Evolutionary conservation across 2,329 filamentous ascomycete species (phyloP).

Genomic region (Aspergillus calidoustus): DNA sequence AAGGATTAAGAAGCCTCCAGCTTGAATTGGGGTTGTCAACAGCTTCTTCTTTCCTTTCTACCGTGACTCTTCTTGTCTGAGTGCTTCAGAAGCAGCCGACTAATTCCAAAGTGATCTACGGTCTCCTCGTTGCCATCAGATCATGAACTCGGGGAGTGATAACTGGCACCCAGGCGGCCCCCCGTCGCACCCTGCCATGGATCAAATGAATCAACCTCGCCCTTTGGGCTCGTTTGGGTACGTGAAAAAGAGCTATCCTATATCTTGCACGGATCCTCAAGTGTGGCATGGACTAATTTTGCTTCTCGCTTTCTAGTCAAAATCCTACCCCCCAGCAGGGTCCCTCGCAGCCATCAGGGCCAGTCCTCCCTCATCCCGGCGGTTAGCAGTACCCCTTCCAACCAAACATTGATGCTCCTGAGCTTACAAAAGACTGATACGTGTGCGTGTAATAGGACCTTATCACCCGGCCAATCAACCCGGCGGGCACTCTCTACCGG

Average conservation of each 20-base stretch:
- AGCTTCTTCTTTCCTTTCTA: conserved; percentile 12
- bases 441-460: conserved; percentile 34
- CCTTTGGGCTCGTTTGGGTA: conserved; percentile 52
- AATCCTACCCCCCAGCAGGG: conserved; percentile 44
- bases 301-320: conserved; percentile 34
- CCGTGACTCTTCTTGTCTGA: neutral
- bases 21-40: conserved; percentile 17
- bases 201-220: conserved; percentile 48
- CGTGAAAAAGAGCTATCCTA: conserved; percentile 20
- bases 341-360: conserved; percentile 43
- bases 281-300: conserved; percentile 13
- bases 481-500: conserved; percentile 51
- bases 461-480: conserved; percentile 49
- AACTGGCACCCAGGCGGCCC: conserved; percentile 49
- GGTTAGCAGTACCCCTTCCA: conserved; percentile 35
- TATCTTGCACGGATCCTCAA: neutral
- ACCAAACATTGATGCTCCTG: neutral
- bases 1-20: conserved; percentile 25
- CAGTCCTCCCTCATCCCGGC: conserved; percentile 45
- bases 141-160: conserved; percentile 51
- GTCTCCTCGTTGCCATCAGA: conserved; percentile 29
- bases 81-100: neutral
- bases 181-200: conserved; percentile 48
- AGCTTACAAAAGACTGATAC: conserved; percentile 24
- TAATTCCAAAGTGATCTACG: conserved; percentile 8